Evolutionary conservation across 2,329 filamentous ascomycete species (phyloP).

Genomic region (Fusarium ramigenum): DNA sequence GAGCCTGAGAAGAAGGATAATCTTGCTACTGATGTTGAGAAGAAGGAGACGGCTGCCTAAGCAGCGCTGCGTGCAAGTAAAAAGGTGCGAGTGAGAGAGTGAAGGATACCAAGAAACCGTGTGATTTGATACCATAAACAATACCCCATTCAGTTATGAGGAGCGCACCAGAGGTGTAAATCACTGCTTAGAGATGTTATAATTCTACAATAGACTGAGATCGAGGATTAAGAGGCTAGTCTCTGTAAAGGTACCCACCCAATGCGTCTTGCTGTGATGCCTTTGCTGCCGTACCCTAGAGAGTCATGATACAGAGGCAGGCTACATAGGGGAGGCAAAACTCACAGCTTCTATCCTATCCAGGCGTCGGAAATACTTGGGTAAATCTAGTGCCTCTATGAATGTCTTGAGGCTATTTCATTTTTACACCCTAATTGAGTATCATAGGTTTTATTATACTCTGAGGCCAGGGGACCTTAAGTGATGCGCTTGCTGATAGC

Average conservation of each 20-base stretch:
- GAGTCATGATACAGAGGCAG: not conserved
- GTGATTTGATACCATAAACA: constrained; percentile 26
- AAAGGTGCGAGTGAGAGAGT: not conserved
- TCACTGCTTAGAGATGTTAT: constrained; percentile 14
- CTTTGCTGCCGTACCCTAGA: not conserved
- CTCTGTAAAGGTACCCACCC: not conserved
- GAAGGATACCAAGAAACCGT: constrained; percentile 15
- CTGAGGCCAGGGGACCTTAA: not conserved
- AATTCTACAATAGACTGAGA: constrained; percentile 20
- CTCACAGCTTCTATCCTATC: not conserved
- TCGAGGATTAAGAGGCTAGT: not conserved
- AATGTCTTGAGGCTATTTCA: not conserved
- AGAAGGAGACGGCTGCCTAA: constrained; percentile 21
- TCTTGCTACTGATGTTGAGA: constrained; percentile 1
- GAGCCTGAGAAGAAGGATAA: constrained; percentile 16
- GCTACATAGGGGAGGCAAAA: not conserved
- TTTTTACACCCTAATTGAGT: not conserved
- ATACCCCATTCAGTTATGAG: constrained; percentile 28
- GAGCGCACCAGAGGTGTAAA: not conserved
- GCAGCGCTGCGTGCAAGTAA: not conserved
- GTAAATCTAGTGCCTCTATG: too few relatives aligned
- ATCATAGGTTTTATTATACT: not conserved
- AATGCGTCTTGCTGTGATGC: not conserved
- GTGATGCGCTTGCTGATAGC: not conserved
- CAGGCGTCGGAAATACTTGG: not conserved